These are phyloP conservation scores for Boletus fagicola DNA, from an alignment of 768 basidiomycete species.

Conservation along the genomic window DNA sequence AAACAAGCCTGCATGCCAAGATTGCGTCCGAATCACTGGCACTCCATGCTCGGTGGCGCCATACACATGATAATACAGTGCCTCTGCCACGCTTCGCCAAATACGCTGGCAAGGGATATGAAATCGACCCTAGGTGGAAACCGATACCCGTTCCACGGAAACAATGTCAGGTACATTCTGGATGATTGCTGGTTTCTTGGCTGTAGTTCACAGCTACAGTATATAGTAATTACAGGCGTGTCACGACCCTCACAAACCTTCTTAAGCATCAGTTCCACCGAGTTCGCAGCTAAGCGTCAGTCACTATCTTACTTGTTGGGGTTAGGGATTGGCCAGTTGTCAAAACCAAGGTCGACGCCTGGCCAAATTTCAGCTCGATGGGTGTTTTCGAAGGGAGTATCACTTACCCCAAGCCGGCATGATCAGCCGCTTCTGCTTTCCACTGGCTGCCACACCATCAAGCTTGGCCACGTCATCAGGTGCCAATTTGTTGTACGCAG, in stretches of 20 bases:
- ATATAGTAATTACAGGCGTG: neutral
- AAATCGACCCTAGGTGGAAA: neutral
- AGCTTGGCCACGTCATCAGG: constrained; percentile 52
- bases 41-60: neutral
- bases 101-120: neutral
- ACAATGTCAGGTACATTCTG: neutral
- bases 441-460: constrained; percentile 53
- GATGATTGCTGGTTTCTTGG: neutral
- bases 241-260: neutral
- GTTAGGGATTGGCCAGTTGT: constrained; percentile 48
- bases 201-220: neutral
- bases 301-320: constrained; percentile 2
- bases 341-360: constrained; percentile 70
- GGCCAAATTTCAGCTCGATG: constrained; percentile 15
- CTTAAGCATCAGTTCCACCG: neutral
- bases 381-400: neutral
- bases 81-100: constrained; percentile 1
- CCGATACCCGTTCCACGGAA: neutral
- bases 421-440: constrained; percentile 69
- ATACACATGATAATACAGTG: neutral
- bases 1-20: neutral
- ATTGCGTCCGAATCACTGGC: no score
- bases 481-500: constrained; percentile 45
- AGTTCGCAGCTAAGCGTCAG: neutral
- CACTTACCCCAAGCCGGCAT: constrained; percentile 69